Conservation (phyloP, 176 grass and related monocot species). For the Aegilops speltoides region DNA sequence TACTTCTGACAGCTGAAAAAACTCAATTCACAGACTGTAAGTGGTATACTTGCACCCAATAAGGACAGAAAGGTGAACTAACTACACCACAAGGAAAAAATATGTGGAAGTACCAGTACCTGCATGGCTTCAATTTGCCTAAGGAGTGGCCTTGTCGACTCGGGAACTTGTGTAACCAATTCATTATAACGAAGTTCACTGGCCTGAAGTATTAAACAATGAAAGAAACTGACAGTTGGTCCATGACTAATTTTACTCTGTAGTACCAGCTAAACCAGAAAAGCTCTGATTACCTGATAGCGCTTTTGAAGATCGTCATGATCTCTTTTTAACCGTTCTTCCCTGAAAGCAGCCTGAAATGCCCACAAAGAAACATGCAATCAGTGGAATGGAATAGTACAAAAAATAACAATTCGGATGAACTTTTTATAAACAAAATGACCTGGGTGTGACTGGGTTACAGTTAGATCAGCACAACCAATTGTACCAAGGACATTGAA, state of each 20-base stretch:
- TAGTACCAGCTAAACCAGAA: conserved; percentile 23
- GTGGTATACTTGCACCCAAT: neutral
- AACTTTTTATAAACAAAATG: neutral
- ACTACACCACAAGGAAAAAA: conserved; percentile 15
- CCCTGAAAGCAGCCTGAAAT: conserved; percentile 83
- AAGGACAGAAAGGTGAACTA: conserved; percentile 10
- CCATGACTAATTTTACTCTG: conserved; percentile 2
- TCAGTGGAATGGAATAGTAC: neutral
- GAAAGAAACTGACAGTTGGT: conserved; percentile 5
- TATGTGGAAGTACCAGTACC: conserved; percentile 43
- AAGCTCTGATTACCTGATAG: conserved; percentile 70
- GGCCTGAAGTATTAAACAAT: conserved; percentile 50
- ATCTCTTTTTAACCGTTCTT: conserved; percentile 92
- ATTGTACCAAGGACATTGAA: neutral
- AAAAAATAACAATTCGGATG: neutral
- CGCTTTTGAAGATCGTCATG: conserved; percentile 97
- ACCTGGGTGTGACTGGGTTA: neutral
- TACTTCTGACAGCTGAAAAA: conserved; percentile 2
- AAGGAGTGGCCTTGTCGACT: conserved; percentile 92
- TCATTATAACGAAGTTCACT: conserved; percentile 99
- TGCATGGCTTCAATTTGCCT: conserved; percentile 99
- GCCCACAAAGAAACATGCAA: neutral
- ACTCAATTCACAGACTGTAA: neutral
- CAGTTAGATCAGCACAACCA: conserved; percentile 14
- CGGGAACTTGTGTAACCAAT: conserved; percentile 95